Evolutionary conservation across 441 rosid genomes (phyloP), one percentile per base, ranked within the genome.

Genomic region (Eugenia klotzschiana): DNA sequence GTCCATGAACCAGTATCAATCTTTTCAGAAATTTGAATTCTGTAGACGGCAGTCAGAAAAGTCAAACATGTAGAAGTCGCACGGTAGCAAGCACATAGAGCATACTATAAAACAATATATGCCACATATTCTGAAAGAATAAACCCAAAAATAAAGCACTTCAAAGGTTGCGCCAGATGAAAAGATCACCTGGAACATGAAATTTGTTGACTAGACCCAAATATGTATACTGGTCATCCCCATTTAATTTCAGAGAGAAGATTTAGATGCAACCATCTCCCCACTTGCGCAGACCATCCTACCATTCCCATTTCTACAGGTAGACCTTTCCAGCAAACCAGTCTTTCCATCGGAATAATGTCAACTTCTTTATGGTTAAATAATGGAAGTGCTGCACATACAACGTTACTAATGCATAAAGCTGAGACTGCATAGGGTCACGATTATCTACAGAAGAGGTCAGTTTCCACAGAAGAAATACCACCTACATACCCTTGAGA

Each of bases 1-100:
- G 93, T 83, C 99, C 99, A 83, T 97, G 99, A 83, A 97, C 97
- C 83, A 96, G 97, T 83, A 96, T 95, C 88, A 97, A 88, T 90
- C 99, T 91, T 91, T 89, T 97, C 81, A 96, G 92, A 91, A 96
- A 97, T 88, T 93, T 93, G 87, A 96, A 97, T 87, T 93, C 99
- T 97, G 98, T 13, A 79, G n/a, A 64, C 40, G 16, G 1, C 55
- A 79, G 29, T 49, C 52, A 79, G 51, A 25, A 77, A 79, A 43
- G 52, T n/a, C 51, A 79, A 37, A 79, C 53, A 49, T 46, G 26
- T 46, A 27, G 55, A 49, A 46, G 29, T 79, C 54, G 23, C 74
- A 16, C 18, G 54, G 54, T 5, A 79, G 54, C 81, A 41, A 79
- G 81, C 40, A 49, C 81, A 79, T n/a, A 43, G 20, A 79, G 54